Conservation (phyloP, 2,329 filamentous ascomycete species). For the Rhinocladiella mackenziei region DNA sequence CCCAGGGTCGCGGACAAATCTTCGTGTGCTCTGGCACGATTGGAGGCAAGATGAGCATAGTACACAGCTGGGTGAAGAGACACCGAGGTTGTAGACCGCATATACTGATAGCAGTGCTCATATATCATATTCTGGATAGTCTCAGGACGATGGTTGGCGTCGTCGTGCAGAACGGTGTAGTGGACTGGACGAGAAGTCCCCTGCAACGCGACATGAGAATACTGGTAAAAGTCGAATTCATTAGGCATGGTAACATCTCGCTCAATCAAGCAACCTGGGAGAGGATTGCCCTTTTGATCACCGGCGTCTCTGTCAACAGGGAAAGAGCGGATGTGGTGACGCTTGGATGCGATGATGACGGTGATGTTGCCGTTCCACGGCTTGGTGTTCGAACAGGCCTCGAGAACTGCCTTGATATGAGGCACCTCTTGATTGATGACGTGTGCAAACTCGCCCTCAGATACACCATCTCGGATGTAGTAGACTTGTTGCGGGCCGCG, state of each 20-base stretch:
- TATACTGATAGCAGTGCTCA: slow-evolving; percentile 90
- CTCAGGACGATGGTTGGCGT: slow-evolving; percentile 63
- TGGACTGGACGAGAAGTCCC: slow-evolving; percentile 89
- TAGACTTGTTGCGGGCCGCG: slow-evolving; percentile 68
- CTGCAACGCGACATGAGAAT: slow-evolving; percentile 75
- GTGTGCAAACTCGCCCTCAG: slow-evolving; percentile 76
- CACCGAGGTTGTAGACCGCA: slow-evolving; percentile 85
- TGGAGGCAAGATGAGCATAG: slow-evolving; percentile 87
- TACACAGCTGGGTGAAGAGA: slow-evolving; percentile 85
- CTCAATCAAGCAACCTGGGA: slow-evolving; percentile 85
- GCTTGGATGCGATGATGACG: slow-evolving; percentile 84
- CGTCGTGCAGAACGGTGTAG: slow-evolving; percentile 85
- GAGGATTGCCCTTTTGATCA: slow-evolving; percentile 75
- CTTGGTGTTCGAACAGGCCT: slow-evolving; percentile 31
- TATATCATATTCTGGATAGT: slow-evolving; percentile 85
- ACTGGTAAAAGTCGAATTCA: slow-evolving; percentile 81
- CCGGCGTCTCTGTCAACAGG: slow-evolving; percentile 56
- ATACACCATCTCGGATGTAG: slow-evolving; percentile 91
- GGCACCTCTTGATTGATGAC: slow-evolving; percentile 75
- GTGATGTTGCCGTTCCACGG: slow-evolving; percentile 63
- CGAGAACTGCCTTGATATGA: slow-evolving; percentile 57
- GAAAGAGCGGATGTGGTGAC: slow-evolving; percentile 92
- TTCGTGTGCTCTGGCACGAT: slow-evolving; percentile 74
- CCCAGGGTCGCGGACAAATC: slow-evolving; percentile 42
- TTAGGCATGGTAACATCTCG: slow-evolving; percentile 84